phyloP scores from a whole-genome alignment of 257 asterid genomes.

The Nicotiana noctiflora region DNA sequence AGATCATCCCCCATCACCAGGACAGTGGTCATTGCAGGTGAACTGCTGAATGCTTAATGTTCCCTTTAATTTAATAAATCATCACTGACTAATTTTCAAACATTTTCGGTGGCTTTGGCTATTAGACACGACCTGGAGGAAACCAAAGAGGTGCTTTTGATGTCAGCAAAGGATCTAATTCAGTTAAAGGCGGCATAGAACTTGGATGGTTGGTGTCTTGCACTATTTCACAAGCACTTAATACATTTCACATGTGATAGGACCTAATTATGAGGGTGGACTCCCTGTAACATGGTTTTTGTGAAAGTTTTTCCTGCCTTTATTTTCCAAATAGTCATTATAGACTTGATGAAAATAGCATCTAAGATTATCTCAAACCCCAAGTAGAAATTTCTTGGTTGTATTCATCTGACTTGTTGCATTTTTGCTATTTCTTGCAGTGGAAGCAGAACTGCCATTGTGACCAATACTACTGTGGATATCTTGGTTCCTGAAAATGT shows the following conservation, averaged over 20 bases:
- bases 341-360: neutral
- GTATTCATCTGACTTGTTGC: neutral
- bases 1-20: constrained; percentile 23
- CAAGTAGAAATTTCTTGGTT: neutral
- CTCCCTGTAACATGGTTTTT: neutral
- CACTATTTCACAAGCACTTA: neutral
- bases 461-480: constrained; percentile 56
- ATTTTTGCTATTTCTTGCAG: constrained; percentile 21
- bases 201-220: constrained; percentile 47
- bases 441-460: constrained; percentile 43
- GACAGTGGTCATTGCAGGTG: constrained; percentile 38
- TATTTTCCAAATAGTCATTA: neutral
- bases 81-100: neutral
- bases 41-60: constrained; percentile 5
- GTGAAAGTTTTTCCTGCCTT: neutral
- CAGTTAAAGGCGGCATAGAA: constrained; percentile 39
- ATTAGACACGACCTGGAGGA: constrained; percentile 32
- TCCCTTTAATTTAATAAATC: constrained; percentile 8
- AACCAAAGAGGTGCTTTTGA: constrained; percentile 28
- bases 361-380: neutral
- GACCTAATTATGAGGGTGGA: neutral
- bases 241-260: neutral
- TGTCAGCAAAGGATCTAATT: constrained; percentile 29
- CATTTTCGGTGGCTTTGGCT: constrained; percentile 13
- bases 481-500: constrained; percentile 45